These are phyloP conservation scores for Anthracocystis walkeri DNA, from an alignment of 1,284 basidiomycete species.

Conservation along the genomic window DNA sequence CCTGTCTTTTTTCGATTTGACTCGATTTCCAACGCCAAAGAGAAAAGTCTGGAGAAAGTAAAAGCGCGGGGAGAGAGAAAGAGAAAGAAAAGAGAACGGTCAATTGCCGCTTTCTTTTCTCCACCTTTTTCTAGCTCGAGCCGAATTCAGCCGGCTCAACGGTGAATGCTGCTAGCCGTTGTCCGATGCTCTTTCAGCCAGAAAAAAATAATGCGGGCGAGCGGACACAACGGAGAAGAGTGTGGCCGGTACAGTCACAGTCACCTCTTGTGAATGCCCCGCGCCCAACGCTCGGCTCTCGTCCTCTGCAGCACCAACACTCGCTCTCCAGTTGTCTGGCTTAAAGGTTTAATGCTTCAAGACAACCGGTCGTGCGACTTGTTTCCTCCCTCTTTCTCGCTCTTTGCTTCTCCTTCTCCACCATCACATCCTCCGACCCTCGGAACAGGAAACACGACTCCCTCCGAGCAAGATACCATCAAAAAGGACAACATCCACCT, in stretches of 20 bases:
- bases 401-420: not conserved
- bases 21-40: not conserved
- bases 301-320: not conserved
- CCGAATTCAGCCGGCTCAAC: slow-evolving; percentile 43
- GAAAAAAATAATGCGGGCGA: not conserved
- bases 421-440: not conserved
- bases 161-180: slow-evolving; percentile 28
- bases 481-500: not conserved
- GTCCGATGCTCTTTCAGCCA: slow-evolving; percentile 15
- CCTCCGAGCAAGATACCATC: not conserved
- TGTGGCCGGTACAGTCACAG: not conserved
- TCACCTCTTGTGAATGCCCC: slow-evolving; percentile 1
- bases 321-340: not conserved
- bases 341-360: not conserved
- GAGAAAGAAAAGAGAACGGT: slow-evolving; percentile 4
- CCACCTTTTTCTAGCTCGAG: slow-evolving; percentile 18
- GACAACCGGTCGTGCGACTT: slow-evolving; percentile 8
- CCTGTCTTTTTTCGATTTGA: not conserved
- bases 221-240: slow-evolving; percentile 12
- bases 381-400: not conserved
- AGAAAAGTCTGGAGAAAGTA: slow-evolving; percentile 7
- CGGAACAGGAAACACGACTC: not conserved
- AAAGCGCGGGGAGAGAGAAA: not conserved
- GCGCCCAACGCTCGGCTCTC: slow-evolving; percentile 7
- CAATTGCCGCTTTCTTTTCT: slow-evolving; percentile 21